phyloP scores from a whole-genome alignment of 148 eudicot species.

The Rhododendron vialii region DNA sequence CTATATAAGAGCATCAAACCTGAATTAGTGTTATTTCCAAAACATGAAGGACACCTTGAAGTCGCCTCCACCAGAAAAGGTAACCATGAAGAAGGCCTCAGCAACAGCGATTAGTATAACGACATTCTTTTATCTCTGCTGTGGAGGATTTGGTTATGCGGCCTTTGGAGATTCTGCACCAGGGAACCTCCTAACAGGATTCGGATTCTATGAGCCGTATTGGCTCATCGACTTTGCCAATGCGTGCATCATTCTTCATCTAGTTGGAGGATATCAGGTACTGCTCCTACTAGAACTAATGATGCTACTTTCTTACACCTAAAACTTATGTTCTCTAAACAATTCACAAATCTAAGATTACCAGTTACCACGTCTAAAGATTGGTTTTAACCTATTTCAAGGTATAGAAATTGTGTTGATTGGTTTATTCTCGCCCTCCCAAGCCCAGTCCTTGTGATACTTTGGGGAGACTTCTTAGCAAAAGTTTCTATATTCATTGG shows the following conservation, averaged over 20 bases:
- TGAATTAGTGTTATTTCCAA: background rate
- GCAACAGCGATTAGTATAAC: slow-evolving; percentile 30
- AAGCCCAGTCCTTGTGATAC: background rate
- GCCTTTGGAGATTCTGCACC: slow-evolving; percentile 70
- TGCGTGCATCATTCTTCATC: slow-evolving; percentile 59
- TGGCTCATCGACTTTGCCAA: slow-evolving; percentile 71
- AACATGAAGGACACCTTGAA: slow-evolving; percentile 46
- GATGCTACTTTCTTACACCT: background rate
- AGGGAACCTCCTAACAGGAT: slow-evolving; percentile 66
- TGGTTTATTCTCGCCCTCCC: background rate
- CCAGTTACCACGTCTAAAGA: background rate
- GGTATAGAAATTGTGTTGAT: background rate
- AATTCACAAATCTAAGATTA: background rate
- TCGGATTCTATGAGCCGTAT: slow-evolving; percentile 58
- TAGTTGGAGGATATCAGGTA: slow-evolving; percentile 83
- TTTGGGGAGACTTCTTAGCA: background rate
- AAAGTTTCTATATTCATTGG: background rate
- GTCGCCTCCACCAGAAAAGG: slow-evolving; percentile 53
- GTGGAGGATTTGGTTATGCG: slow-evolving; percentile 75
- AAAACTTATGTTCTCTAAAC: background rate
- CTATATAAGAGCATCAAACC: background rate
- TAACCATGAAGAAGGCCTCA: slow-evolving; percentile 66
- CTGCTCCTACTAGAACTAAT: background rate
- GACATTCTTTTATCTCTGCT: slow-evolving; percentile 61
- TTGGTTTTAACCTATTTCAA: background rate